A percentile compares a stretch with the other conserved stretches of the same genome.
Conservation (phyloP, 768 basidiomycete species). For the Leccinellum rugosiceps region DNA sequence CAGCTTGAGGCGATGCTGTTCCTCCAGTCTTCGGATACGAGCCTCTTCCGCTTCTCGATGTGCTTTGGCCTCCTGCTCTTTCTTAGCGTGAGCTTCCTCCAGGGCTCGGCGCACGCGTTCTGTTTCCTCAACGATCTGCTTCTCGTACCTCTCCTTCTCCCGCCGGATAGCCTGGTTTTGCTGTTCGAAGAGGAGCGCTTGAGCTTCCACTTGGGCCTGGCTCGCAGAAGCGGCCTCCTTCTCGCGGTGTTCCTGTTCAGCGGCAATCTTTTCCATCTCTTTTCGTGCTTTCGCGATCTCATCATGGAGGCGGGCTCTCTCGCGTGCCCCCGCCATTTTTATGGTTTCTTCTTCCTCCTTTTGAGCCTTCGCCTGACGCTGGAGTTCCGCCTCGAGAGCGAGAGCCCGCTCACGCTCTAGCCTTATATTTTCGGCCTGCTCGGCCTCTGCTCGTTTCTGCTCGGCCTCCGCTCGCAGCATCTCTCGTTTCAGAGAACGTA, state of each 20-base stretch:
- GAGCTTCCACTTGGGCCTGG: slow-evolving; percentile 27
- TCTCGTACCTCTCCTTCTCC: slow-evolving; percentile 26
- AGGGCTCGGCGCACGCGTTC: slow-evolving; percentile 22
- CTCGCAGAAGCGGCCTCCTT: slow-evolving; percentile 22
- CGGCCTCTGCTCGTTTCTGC: slow-evolving; percentile 16
- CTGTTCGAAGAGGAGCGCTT: slow-evolving; percentile 21
- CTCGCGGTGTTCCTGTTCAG: slow-evolving; percentile 26
- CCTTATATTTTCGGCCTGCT: slow-evolving; percentile 27
- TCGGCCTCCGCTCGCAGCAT: slow-evolving; percentile 26
- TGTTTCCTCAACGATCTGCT: slow-evolving; percentile 23
- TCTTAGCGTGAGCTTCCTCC: slow-evolving; percentile 26
- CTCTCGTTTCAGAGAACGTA: slow-evolving; percentile 26
- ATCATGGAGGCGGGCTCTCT: slow-evolving; percentile 26
- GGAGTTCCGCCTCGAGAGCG: slow-evolving; percentile 28
- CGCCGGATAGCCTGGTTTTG: slow-evolving; percentile 19
- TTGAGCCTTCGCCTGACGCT: slow-evolving; percentile 22
- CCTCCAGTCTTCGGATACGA: slow-evolving; percentile 25
- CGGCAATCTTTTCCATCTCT: slow-evolving; percentile 24
- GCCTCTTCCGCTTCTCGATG: slow-evolving; percentile 22
- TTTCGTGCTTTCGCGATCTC: slow-evolving; percentile 26
- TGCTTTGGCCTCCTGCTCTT: slow-evolving; percentile 21
- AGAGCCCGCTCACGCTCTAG: slow-evolving; percentile 29
- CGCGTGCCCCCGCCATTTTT: slow-evolving; percentile 24
- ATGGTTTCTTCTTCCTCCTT: slow-evolving; percentile 27
- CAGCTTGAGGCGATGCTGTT: slow-evolving; percentile 26